A percentile compares a stretch with the other conserved stretches of the same genome.
These are phyloP conservation scores for Priceomyces carsonii DNA, from an alignment of 805 yeast genomes.

Conservation along the genomic window DNA sequence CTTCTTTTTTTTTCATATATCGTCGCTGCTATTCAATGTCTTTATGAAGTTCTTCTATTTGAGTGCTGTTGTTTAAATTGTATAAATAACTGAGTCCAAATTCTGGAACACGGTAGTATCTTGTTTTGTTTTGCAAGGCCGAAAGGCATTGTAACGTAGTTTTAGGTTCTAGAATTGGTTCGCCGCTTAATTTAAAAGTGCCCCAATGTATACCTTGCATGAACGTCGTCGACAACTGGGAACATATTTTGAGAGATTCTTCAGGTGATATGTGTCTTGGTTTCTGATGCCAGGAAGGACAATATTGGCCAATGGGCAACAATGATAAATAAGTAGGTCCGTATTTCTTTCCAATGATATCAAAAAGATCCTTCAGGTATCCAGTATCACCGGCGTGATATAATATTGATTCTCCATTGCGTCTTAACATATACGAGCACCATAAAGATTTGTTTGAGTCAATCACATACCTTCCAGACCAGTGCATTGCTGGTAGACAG, in stretches of 20 bases:
- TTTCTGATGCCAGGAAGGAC: slow-evolving; percentile 91
- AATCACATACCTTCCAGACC: slow-evolving; percentile 85
- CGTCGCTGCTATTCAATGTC: neutral
- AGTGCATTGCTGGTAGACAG: slow-evolving; percentile 94
- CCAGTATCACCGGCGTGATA: slow-evolving; percentile 98
- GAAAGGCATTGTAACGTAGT: slow-evolving; percentile 55
- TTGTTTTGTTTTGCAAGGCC: slow-evolving; percentile 27
- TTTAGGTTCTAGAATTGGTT: slow-evolving; percentile 84
- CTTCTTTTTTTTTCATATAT: no score
- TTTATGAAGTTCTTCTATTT: slow-evolving; percentile 9
- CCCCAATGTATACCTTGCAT: slow-evolving; percentile 97
- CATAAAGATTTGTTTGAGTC: slow-evolving; percentile 84
- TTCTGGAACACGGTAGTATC: slow-evolving; percentile 61
- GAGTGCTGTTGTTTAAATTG: slow-evolving; percentile 28
- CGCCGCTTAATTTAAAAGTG: slow-evolving; percentile 86
- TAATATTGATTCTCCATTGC: slow-evolving; percentile 67
- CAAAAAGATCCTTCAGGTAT: slow-evolving; percentile 71
- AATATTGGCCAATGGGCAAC: slow-evolving; percentile 92
- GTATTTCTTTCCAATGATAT: slow-evolving; percentile 59
- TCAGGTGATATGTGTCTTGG: slow-evolving; percentile 86
- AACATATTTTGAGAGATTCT: slow-evolving; percentile 70
- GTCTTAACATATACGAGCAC: slow-evolving; percentile 80
- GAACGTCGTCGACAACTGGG: slow-evolving; percentile 57
- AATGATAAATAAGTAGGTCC: slow-evolving; percentile 64
- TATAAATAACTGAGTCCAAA: slow-evolving; percentile 72